Base-by-base conservation (phyloP, 2,329 filamentous ascomycete genomes). In the Talaromyces rugulosus region DNA sequence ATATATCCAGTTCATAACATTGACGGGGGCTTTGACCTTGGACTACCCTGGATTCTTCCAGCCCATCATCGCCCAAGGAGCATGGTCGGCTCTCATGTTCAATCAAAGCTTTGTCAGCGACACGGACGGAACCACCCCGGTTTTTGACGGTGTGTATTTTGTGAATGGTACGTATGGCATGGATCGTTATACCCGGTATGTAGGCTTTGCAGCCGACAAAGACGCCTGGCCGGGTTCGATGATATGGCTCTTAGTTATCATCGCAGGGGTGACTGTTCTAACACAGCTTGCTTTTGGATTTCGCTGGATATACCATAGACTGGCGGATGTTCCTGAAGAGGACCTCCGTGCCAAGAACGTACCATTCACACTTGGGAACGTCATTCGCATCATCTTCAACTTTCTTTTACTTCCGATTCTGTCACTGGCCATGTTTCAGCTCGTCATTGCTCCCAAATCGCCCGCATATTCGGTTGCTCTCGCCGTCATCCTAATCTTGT, bases 221-320 rank as follows among this genome's bases (percentile, higher is more conserved):
- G 95, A 99, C 72, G 86, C 97, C 23, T 99, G 95, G 95, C 89
- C 92, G 1, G 92, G 92, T 65, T 95, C 96, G 89, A 91, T 95
- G 71, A 82, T 97, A 52, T 98, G 92, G 89, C 83, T 98, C 18
- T 82, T 94, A 9, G 88, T 89, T 65, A 89, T 96, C 65, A 84
- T 96, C 63, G 87, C 77, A 44, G 81, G 80, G 58, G 84, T 90
- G 12, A 81, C 92, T 23, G 74, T 89, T 27, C 75, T 94, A 23
- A 88, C 89, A 54, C 92, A 97, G 73, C 68, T 89, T 40, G 91
- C 87, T 28, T 98, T 98, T 72, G 78, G 88, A 4, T 72, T 83
- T 40, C 90, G 91, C 64, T 96, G 90, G 90, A 72, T 90, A 42
- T 87, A 89, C 69, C 90, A 90, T 57, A 83, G 83, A 61, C 76